Base-by-base conservation (phyloP, 2,329 filamentous ascomycete species). In the Fusarium albidum region DNA sequence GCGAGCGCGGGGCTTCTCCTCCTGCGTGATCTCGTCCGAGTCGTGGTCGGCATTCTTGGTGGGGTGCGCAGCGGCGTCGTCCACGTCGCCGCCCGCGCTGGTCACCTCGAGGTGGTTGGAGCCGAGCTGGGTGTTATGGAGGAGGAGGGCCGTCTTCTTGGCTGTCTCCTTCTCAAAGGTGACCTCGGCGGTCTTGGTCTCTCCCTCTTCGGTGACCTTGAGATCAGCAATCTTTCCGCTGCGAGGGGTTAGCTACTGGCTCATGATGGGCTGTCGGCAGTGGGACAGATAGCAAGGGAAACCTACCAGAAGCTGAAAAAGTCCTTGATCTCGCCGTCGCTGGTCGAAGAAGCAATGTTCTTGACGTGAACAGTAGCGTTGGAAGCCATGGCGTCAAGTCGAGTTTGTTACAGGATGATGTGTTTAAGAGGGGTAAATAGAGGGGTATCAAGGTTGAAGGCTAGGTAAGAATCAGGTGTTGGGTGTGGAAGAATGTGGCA, bases 91-190 rank as follows among this genome's bases (percentile, higher is more conserved):
- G 59, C 89, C 80, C 43, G 84, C 83, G 61, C 86, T 83, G 35
- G 88, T 84, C 41, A 92, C 84, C 51, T 85, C 82, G 71, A 99
- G 96, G 70, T 95, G 87, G 64, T 93, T 91, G 54, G 89, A 79
- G 60, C 93, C 93, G 43, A 99, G 89, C 77, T 96, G 90, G 46
- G 95, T 99, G 82, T 96, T 96, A 79, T 98, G 94, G 61, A 99
- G 88, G 54, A 99, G 90, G 33, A 97, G 90, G 21, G 95, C 95
- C 17, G 95, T 99, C 82, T 96, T 97, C 55, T 94, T 93, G 43
- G 95, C 95, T 12, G 94, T 96, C 73, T 94, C 88, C 81, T 97
- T 97, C 77, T 98, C 95, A 71, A 99, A 99, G 45, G 87, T 93
- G 59, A 99, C 93, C n/a, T 88, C 90, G 52, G 95, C 95, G 42